These are phyloP conservation scores for Tripterygium wilfordii DNA, from an alignment of 177 flowering plant species.

Conservation along the genomic window DNA sequence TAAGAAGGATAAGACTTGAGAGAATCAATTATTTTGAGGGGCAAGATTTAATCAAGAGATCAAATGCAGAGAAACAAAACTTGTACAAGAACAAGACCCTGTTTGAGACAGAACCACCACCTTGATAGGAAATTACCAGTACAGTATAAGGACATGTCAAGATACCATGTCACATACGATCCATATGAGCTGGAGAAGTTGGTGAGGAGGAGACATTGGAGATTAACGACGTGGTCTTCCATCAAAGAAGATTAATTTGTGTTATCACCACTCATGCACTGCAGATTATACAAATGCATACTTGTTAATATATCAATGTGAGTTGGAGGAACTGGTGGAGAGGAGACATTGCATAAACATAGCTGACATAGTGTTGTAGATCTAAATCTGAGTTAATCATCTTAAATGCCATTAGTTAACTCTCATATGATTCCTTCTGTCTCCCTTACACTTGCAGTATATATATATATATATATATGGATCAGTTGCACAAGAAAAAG, in stretches of 20 bases:
- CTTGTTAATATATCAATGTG: background rate
- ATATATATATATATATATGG: too few relatives aligned
- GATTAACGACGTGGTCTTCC: background rate
- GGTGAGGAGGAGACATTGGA: background rate
- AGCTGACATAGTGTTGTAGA: conserved; percentile 1
- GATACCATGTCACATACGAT: background rate
- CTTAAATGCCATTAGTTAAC: background rate
- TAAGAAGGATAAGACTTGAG: too few relatives aligned
- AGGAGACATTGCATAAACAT: conserved; percentile 13
- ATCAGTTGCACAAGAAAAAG: background rate
- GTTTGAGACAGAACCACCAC: too few relatives aligned
- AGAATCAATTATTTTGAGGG: too few relatives aligned
- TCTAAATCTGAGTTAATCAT: conserved; percentile 1
- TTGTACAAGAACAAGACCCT: too few relatives aligned
- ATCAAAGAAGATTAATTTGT: background rate
- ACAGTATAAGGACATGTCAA: too few relatives aligned
- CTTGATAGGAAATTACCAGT: too few relatives aligned
- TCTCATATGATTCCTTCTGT: conserved; percentile 3
- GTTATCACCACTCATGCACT: background rate
- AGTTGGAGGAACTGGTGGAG: conserved; percentile 2
- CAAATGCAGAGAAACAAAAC: too few relatives aligned
- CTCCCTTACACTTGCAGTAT: background rate
- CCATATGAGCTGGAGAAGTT: background rate
- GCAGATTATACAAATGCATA: background rate
- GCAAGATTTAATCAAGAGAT: too few relatives aligned